Evolutionary conservation across 495 filamentous ascomycete genomes (phyloP).

Genomic region (Penicillium coprophilum): DNA sequence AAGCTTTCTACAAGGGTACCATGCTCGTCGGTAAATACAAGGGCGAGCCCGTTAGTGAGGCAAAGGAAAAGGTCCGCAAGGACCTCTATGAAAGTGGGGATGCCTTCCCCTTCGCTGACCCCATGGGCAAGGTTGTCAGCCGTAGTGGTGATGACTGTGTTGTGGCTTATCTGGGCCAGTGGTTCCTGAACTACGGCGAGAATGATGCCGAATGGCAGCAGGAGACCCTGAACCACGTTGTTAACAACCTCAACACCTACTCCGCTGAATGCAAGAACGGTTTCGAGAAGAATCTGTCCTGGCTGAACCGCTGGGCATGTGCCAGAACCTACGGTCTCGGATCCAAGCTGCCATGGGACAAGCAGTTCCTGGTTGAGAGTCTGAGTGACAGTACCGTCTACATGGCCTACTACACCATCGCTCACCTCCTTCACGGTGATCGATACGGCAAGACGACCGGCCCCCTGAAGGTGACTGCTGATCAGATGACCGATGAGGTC

Average conservation of each 20-base stretch:
- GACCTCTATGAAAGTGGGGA: conserved; percentile 74
- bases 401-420: conserved; percentile 95
- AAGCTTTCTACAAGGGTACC: conserved; percentile 94
- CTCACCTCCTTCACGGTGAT: conserved; percentile 80
- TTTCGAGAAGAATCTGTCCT: conserved; percentile 80
- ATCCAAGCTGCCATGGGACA: conserved; percentile 94
- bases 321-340: conserved; percentile 89
- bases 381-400: conserved; percentile 91
- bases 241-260: conserved; percentile 76
- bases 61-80: conserved; percentile 81
- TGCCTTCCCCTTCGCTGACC: conserved; percentile 91
- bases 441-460: conserved; percentile 76
- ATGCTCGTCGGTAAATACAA: conserved; percentile 89
- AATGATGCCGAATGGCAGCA: conserved; percentile 74
- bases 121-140: conserved; percentile 82
- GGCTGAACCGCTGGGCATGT: conserved; percentile 96
- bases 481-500: conserved; percentile 93
- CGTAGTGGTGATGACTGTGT: conserved; percentile 88
- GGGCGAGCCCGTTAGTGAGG: conserved; percentile 78
- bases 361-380: conserved; percentile 86
- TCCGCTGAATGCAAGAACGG: conserved; percentile 74
- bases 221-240: conserved; percentile 69
- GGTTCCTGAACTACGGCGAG: conserved; percentile 96
- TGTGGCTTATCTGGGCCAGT: conserved; percentile 91
- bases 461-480: conserved; percentile 62